These are phyloP conservation scores for Metarhizium sp. DNA, from an alignment of 2,329 filamentous ascomycete species.

Conservation along the genomic window DNA sequence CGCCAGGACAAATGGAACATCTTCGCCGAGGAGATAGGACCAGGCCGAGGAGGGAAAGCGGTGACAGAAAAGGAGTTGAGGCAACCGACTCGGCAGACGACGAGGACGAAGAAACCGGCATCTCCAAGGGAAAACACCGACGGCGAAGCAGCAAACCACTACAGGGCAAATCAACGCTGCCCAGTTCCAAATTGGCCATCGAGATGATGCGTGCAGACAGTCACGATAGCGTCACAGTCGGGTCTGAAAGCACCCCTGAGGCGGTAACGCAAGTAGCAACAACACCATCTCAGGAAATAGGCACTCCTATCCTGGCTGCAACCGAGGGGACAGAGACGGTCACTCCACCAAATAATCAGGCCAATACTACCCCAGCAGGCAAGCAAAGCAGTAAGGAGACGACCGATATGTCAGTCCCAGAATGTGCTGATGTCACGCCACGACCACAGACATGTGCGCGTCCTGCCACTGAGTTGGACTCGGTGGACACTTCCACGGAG, in stretches of 20 bases:
- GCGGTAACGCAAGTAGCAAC: constrained; percentile 41
- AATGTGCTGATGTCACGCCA: constrained; percentile 16
- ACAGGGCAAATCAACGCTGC: constrained; percentile 44
- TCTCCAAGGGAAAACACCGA: constrained; percentile 32
- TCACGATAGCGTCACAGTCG: constrained; percentile 63
- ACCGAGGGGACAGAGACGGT: neutral
- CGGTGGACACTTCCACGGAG: constrained; percentile 16
- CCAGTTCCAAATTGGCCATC: constrained; percentile 81
- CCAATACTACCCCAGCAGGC: neutral
- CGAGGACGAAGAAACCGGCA: constrained; percentile 83
- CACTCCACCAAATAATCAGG: constrained; percentile 11
- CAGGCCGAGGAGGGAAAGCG: constrained; percentile 61
- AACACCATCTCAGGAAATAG: constrained; percentile 36
- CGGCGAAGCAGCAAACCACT: constrained; percentile 31
- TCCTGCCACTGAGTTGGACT: neutral
- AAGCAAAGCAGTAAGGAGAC: neutral
- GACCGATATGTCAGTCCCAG: neutral
- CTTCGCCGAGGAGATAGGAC: constrained; percentile 63
- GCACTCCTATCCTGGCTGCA: constrained; percentile 18
- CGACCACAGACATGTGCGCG: constrained; percentile 21
- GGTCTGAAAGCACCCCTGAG: constrained; percentile 41
- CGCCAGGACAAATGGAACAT: constrained; percentile 51
- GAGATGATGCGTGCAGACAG: constrained; percentile 99
- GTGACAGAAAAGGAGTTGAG: constrained; percentile 65
- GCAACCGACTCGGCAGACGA: constrained; percentile 84